Evolutionary conservation across 2,329 filamentous ascomycete genomes (phyloP), one percentile per base, ranked within the genome.

Genomic region (Penicillium sp.): DNA sequence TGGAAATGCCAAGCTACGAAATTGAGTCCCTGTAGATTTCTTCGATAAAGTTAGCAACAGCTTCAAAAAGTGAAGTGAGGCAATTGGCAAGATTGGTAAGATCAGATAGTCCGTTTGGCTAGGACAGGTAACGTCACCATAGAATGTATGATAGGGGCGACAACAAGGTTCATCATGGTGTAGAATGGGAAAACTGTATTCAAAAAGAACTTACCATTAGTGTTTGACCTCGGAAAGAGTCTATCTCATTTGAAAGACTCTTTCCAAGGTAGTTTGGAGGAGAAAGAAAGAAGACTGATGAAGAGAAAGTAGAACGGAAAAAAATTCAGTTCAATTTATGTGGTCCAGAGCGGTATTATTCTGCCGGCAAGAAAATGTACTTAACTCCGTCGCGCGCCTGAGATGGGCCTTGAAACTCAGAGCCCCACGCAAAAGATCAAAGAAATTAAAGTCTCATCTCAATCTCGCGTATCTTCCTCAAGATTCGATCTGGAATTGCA

Each of bases 111-210:
- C 79, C 79, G 78, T 83, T 84, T 83, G 81, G 81, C 78, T 78
- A 71, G 76, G 79, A 83, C 81, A 80, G 78, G 70, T 80, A 81
- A 78, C 78, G 76, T 84, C 81, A 83, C 80, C 81, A 84, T 69
- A 64, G 68, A 68, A 72, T 71, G 79, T 83, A 75, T 76, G 81
- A 83, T 84, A 84, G 81, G 81, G 81, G 81, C 81, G 81, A 84
- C 81, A 84, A 79, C 74, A 72, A 74, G 62, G 75, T 78, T 84
- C 81, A 84, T 84, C 81, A 81, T 77, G 61, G 60, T 67, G 70
- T 59, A 56, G 38, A 47, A 19, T 35, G 49, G 34, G 16, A 51
- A 29, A 53, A 56, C 34, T 51, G 50, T n/a, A 41, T 36, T 26
- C 11, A 27, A 59, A 32, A 50, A 43, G 19, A 59, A 61, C 68